Evolutionary conservation across 2,329 filamentous ascomycete genomes (phyloP).

Genomic region (Fusarium bactridioides): DNA sequence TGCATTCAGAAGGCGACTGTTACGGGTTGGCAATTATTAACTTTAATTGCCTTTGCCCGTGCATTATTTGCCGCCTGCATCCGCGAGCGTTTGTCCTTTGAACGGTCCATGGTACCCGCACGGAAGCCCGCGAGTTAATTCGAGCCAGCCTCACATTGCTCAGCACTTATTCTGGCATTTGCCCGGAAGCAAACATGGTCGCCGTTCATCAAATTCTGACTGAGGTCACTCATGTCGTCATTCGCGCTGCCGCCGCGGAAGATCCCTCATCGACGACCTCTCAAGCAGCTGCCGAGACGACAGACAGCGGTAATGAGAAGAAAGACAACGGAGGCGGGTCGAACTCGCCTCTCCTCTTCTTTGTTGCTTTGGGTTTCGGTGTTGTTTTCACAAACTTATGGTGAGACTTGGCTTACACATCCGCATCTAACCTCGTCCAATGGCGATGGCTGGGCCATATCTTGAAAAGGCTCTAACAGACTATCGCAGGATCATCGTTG

Average conservation of each 20-base stretch:
- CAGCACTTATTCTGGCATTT: slow-evolving; percentile 27
- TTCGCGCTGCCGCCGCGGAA: slow-evolving; percentile 33
- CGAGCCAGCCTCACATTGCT: slow-evolving; percentile 31
- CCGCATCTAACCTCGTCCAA: slow-evolving; percentile 21
- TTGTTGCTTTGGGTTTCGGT: slow-evolving; percentile 94
- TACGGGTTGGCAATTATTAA: slow-evolving; percentile 20
- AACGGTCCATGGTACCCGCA: slow-evolving; percentile 40
- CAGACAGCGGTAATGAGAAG: slow-evolving; percentile 3
- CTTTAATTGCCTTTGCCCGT: slow-evolving; percentile 24
- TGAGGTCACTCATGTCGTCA: slow-evolving; percentile 40
- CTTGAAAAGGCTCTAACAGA: slow-evolving; percentile 23
- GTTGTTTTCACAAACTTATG: slow-evolving; percentile 99
- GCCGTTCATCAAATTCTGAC: slow-evolving; percentile 36
- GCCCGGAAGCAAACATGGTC: slow-evolving; percentile 35
- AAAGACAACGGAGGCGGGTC: slow-evolving; percentile 42
- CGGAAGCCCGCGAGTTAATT: slow-evolving; percentile 40
- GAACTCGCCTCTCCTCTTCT: slow-evolving; percentile 70
- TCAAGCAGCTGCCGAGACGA: slow-evolving; percentile 29
- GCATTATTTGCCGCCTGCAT: slow-evolving; percentile 29
- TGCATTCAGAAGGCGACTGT: slow-evolving; percentile 9
- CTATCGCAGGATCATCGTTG: slow-evolving; percentile 90
- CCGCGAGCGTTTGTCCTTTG: slow-evolving; percentile 28
- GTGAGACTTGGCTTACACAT: slow-evolving; percentile 61
- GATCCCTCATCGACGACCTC: slow-evolving; percentile 31
- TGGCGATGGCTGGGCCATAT: slow-evolving; percentile 68